These are phyloP conservation scores for Pisolithus albus DNA, from an alignment of 768 basidiomycete species.

Conservation along the genomic window DNA sequence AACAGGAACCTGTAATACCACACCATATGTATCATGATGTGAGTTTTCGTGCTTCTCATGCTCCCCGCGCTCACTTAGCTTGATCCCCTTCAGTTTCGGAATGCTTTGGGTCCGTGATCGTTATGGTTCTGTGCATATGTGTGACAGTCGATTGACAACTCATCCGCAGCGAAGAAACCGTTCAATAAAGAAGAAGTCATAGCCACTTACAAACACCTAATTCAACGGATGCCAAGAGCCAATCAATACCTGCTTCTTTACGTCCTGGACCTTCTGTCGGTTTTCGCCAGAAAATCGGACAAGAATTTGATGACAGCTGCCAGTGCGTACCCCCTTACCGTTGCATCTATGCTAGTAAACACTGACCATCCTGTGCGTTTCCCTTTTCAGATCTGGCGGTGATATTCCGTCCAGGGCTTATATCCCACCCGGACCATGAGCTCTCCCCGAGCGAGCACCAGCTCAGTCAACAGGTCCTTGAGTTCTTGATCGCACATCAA, in stretches of 20 bases:
- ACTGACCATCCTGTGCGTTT: background rate
- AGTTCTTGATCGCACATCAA: slow-evolving; percentile 94
- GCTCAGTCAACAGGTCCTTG: slow-evolving; percentile 83
- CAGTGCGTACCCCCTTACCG: slow-evolving; percentile 48
- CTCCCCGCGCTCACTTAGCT: slow-evolving; percentile 10
- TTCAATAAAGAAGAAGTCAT: slow-evolving; percentile 69
- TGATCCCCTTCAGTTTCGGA: slow-evolving; percentile 54
- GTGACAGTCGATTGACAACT: slow-evolving; percentile 9
- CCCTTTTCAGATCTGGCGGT: slow-evolving; percentile 75
- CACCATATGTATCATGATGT: slow-evolving; percentile 83
- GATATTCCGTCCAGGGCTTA: slow-evolving; percentile 92
- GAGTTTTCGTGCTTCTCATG: slow-evolving; percentile 28
- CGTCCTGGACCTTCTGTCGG: slow-evolving; percentile 90
- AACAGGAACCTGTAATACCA: slow-evolving; percentile 91
- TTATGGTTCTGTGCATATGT: background rate
- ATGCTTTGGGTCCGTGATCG: slow-evolving; percentile 56
- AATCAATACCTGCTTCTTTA: slow-evolving; percentile 97
- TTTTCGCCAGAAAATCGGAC: slow-evolving; percentile 86
- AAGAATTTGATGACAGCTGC: slow-evolving; percentile 94
- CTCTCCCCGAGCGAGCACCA: slow-evolving; percentile 82
- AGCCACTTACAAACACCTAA: slow-evolving; percentile 74
- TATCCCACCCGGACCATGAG: slow-evolving; percentile 84
- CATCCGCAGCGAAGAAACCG: slow-evolving; percentile 53
- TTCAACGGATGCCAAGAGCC: slow-evolving; percentile 74
- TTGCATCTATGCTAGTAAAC: background rate